These are phyloP conservation scores for Cenchrus americanus DNA, from an alignment of 176 grass and related monocot genomes.

Conservation along the genomic window DNA sequence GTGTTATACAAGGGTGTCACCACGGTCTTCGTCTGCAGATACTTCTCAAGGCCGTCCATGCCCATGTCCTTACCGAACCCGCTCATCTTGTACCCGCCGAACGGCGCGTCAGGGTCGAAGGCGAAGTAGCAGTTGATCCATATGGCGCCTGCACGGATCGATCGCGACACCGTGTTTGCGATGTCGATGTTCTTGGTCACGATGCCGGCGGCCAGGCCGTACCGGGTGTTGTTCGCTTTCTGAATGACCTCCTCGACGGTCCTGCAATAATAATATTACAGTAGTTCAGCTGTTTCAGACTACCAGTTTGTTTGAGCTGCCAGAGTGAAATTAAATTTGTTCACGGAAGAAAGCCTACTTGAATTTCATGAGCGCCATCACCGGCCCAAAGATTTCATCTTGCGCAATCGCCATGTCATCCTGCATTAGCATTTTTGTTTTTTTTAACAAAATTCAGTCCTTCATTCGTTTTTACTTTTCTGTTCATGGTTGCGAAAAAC, in stretches of 20 bases:
- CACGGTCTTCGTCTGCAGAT: conserved; percentile 71
- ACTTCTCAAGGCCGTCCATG: conserved; percentile 74
- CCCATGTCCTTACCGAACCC: conserved; percentile 84
- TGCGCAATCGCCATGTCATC: conserved; percentile 67
- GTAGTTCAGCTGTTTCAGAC: conserved; percentile 6
- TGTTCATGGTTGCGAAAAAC: not conserved
- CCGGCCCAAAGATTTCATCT: conserved; percentile 77
- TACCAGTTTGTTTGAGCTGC: not conserved
- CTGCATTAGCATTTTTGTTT: conserved; percentile 31
- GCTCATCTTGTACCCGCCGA: conserved; percentile 86
- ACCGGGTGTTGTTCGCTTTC: conserved; percentile 78
- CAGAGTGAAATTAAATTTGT: conserved; percentile 8
- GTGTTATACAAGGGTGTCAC: conserved; percentile 72
- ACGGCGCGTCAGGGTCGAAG: conserved; percentile 56
- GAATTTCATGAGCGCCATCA: conserved; percentile 81
- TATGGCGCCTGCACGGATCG: conserved; percentile 56
- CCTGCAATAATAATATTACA: conserved; percentile 25
- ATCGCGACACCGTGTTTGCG: conserved; percentile 61
- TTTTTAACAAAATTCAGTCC: not conserved
- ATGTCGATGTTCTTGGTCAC: conserved; percentile 79
- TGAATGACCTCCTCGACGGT: conserved; percentile 80
- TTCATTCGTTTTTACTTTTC: not conserved
- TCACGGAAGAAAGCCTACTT: conserved; percentile 47
- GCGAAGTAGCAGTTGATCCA: conserved; percentile 88
- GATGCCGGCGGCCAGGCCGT: conserved; percentile 71